A percentile compares a stretch with the other conserved stretches of the same genome.
Conservation (phyloP, 371 early-diverging fungal genomes). For the Lichtheimia corymbifera region DNA sequence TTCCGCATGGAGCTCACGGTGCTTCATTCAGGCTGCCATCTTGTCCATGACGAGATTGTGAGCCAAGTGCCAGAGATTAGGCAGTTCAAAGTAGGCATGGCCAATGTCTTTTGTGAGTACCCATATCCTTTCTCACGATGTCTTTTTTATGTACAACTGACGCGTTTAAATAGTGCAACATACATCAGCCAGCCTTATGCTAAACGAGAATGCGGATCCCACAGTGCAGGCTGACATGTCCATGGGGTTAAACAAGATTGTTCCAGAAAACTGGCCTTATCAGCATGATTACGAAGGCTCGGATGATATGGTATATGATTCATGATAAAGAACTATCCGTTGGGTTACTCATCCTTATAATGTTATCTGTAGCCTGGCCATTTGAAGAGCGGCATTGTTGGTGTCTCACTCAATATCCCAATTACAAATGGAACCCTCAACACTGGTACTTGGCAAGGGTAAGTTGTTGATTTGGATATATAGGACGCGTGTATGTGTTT, state of each 20-base stretch:
- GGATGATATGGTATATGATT: conserved; percentile 48
- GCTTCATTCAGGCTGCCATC: conserved; percentile 66
- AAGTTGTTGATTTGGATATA: conserved; percentile 10
- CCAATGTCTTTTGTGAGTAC: conserved; percentile 79
- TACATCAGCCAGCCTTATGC: conserved; percentile 85
- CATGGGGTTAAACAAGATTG: conserved; percentile 65
- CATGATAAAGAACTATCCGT: conserved; percentile 1
- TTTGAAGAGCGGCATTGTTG: conserved; percentile 82
- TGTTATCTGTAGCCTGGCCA: conserved; percentile 72
- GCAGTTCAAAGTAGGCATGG: conserved; percentile 77
- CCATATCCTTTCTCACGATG: not conserved
- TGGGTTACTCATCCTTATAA: not conserved
- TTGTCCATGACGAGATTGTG: conserved; percentile 76
- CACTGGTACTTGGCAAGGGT: conserved; percentile 94
- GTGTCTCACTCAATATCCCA: conserved; percentile 87
- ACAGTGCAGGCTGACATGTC: conserved; percentile 48
- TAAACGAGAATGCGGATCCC: conserved; percentile 86
- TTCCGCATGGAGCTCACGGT: too few species aligned
- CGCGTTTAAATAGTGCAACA: conserved; percentile 69
- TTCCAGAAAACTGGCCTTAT: conserved; percentile 79
- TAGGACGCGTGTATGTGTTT: not conserved
- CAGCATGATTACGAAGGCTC: conserved; percentile 77
- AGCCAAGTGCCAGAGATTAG: conserved; percentile 65
- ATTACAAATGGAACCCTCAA: conserved; percentile 78
- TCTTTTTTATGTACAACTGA: not conserved